Evolutionary conservation across 352 stramenopile genomes (phyloP).

Genomic region (Pythium periplocum): DNA sequence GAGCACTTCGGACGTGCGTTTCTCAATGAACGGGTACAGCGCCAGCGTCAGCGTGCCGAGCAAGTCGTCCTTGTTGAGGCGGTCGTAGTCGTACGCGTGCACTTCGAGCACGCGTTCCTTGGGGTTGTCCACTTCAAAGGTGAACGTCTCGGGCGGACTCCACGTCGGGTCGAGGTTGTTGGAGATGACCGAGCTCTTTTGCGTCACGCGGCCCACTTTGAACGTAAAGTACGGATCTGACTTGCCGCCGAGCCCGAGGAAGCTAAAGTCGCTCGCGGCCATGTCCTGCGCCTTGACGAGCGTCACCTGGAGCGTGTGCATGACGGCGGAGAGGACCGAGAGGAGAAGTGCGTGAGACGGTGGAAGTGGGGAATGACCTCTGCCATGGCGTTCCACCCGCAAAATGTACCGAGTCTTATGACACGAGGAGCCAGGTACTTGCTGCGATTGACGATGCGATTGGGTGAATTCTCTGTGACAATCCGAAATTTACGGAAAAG

Average conservation of each 20-base stretch:
- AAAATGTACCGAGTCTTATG: no score
- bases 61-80: constrained; percentile 72
- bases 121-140: constrained; percentile 58
- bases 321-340: constrained; percentile 5
- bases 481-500: no score
- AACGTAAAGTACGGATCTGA: constrained; percentile 82
- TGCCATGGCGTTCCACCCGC: no score
- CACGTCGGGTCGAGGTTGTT: constrained; percentile 66
- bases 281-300: constrained; percentile 67
- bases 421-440: no score
- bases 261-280: constrained; percentile 56
- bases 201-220: constrained; percentile 53
- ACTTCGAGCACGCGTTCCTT: constrained; percentile 49
- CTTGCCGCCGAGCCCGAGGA: constrained; percentile 58
- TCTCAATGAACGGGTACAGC: constrained; percentile 43
- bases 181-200: constrained; percentile 60
- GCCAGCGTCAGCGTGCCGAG: constrained; percentile 56
- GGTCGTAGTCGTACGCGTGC: constrained; percentile 69
- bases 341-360: no score
- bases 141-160: constrained; percentile 57
- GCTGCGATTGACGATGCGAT: no score
- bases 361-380: no score
- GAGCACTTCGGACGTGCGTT: constrained; percentile 36
- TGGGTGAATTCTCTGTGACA: no score
- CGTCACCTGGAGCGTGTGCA: constrained; percentile 64